Evolutionary conservation across 2,329 filamentous ascomycete species (phyloP).

Genomic region (Zymoseptoria passerinii): DNA sequence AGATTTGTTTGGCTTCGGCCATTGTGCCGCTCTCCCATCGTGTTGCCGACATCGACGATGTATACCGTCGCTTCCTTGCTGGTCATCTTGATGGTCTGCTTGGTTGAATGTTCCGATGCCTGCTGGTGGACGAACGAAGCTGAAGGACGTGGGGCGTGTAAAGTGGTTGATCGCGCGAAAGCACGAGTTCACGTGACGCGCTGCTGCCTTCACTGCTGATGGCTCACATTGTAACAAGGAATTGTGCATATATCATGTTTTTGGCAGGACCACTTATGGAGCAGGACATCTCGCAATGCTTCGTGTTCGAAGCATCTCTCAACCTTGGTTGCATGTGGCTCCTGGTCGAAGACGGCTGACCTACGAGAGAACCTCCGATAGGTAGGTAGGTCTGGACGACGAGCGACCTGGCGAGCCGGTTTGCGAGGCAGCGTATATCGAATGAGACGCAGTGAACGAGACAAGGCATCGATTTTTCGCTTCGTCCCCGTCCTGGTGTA

Average conservation of each 20-base stretch:
- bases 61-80: slow-evolving; percentile 91
- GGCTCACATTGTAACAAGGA: too few species aligned
- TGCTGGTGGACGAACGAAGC: not conserved
- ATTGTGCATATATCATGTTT: not conserved
- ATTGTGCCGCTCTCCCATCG: slow-evolving; percentile 68
- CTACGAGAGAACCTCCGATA: too few species aligned
- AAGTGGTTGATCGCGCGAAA: slow-evolving; percentile 1
- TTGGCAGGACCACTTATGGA: not conserved
- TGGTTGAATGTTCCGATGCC: slow-evolving; percentile 27
- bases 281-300: not conserved
- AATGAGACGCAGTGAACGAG: too few species aligned
- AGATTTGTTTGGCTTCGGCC: slow-evolving; percentile 72
- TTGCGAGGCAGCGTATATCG: too few species aligned
- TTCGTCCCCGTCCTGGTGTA: too few species aligned
- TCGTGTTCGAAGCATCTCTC: not conserved
- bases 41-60: slow-evolving; percentile 75
- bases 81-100: slow-evolving; percentile 52
- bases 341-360: too few species aligned
- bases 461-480: too few species aligned
- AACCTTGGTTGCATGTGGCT: too few species aligned
- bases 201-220: too few species aligned
- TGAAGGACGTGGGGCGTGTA: slow-evolving; percentile 1
- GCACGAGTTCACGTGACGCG: not conserved
- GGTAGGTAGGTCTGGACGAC: too few species aligned
- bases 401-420: too few species aligned